These are phyloP conservation scores for Termitomyces sp. DNA, from an alignment of 768 basidiomycete species.

Conservation along the genomic window DNA sequence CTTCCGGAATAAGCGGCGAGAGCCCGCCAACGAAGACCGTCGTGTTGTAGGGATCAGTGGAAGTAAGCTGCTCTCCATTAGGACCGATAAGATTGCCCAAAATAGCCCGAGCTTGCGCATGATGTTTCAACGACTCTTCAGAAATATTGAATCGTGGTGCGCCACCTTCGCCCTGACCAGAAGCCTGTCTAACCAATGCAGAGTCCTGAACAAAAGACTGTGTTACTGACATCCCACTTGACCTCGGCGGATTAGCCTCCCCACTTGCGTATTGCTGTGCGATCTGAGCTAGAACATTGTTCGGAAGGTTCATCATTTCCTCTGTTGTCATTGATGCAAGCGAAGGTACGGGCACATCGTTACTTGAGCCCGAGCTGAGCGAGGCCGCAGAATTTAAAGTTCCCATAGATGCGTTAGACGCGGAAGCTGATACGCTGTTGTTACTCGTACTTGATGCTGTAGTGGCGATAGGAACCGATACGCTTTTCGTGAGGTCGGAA, in stretches of 20 bases:
- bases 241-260: slow-evolving; percentile 23
- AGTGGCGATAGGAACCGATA: slow-evolving; percentile 64
- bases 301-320: slow-evolving; percentile 44
- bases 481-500: slow-evolving; percentile 49
- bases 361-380: slow-evolving; percentile 46
- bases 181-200: slow-evolving; percentile 23
- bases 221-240: slow-evolving; percentile 25
- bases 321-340: slow-evolving; percentile 45
- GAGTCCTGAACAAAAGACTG: slow-evolving; percentile 38
- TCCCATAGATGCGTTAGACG: slow-evolving; percentile 43
- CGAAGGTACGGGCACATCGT: slow-evolving; percentile 43
- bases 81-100: slow-evolving; percentile 80
- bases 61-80: slow-evolving; percentile 81
- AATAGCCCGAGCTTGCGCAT: slow-evolving; percentile 77
- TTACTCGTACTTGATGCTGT: slow-evolving; percentile 29
- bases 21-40: slow-evolving; percentile 93
- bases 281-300: slow-evolving; percentile 40
- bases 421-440: slow-evolving; percentile 33
- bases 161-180: slow-evolving; percentile 27
- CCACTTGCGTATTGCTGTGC: slow-evolving; percentile 41
- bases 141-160: slow-evolving; percentile 52
- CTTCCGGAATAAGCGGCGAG: slow-evolving; percentile 84
- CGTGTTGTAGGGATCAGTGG: slow-evolving; percentile 93
- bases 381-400: slow-evolving; percentile 47
- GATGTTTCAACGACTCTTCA: slow-evolving; percentile 82